Conservation (phyloP, 306 rosid species). For the Begonia masoniana region DNA sequence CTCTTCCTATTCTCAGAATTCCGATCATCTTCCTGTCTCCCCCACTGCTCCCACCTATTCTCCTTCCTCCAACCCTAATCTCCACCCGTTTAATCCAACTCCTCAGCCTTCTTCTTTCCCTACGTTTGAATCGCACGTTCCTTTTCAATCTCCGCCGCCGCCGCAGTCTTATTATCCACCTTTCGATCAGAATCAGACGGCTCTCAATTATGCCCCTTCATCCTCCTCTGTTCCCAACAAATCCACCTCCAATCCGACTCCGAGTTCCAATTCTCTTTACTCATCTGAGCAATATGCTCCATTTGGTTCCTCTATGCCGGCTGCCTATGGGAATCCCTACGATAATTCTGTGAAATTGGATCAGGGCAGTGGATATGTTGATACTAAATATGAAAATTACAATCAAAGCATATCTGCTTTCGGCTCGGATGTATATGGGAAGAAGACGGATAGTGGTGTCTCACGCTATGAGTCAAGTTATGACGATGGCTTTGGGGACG, state of each 20-base stretch:
- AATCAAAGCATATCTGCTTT: constrained; percentile 38
- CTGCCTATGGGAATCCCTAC: constrained; percentile 34
- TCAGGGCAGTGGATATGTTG: constrained; percentile 18
- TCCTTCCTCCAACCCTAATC: constrained; percentile 31
- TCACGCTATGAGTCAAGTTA: constrained; percentile 29
- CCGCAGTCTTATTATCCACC: constrained; percentile 45
- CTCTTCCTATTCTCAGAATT: constrained; percentile 45
- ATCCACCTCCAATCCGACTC: constrained; percentile 13
- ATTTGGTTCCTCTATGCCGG: constrained; percentile 36
- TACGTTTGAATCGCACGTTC: constrained; percentile 42
- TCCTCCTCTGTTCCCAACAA: constrained; percentile 25
- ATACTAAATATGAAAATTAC: constrained; percentile 27
- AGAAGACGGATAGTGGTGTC: constrained; percentile 26
- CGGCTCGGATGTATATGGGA: constrained; percentile 46
- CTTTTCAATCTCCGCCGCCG: constrained; percentile 36
- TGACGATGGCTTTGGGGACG: constrained; percentile 49
- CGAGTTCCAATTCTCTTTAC: constrained; percentile 24
- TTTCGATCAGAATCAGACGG: constrained; percentile 49
- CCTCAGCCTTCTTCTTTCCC: constrained; percentile 38
- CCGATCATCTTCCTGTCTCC: constrained; percentile 41
- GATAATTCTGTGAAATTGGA: constrained; percentile 46
- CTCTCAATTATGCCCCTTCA: constrained; percentile 36
- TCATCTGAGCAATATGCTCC: constrained; percentile 29
- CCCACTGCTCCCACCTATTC: constrained; percentile 55
- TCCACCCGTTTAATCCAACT: constrained; percentile 34